Evolutionary conservation across 768 basidiomycete genomes (phyloP), one percentile per base, ranked within the genome.

Genomic region (Boletus pseudo-olivaceus): DNA sequence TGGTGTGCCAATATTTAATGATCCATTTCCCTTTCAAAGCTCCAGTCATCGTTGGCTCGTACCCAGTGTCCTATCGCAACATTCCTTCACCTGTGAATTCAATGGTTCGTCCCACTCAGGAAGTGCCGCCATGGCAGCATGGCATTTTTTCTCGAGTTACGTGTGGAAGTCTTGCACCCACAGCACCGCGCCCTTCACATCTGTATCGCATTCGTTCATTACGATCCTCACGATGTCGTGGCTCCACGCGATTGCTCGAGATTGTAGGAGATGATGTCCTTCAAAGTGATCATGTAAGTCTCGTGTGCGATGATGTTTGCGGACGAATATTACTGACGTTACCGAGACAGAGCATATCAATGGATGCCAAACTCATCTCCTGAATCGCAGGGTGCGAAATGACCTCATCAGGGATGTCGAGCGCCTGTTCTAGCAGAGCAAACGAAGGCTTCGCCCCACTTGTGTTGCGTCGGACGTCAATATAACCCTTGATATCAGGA

Each of bases 41-140:
- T 29, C 55, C 55, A 55, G 14, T 54, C 55, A 26, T 47, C 40
- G 17, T 54, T 51, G 34, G 41, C 53, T n/a, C 39, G 42, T 10
- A 81, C 73, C 77, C 80, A 83, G 48, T 79, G 74, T 47, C 76
- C 81, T 78, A 46, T 74, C 66, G 38, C 78, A 65, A 53, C 82
- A 83, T 4, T 63, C 59, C 30, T 64, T 62, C 7, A 83, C 74
- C 41, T 76, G 68, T 0, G 57, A 55, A 55, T 82, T 80, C 30
- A 80, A 59, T 0, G 68, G 63, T 19, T 66, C 57, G 20, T 76
- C 77, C 60, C 73, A 82, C 5, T 72, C 69, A 0, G 80, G 81
- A 4, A 62, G 42, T 4, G 54, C 40, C 1, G 40, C 58, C 35
- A 69, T 67, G 38, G 61, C 55, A 6, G 47, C 41, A 5, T 53